phyloP scores from a whole-genome alignment of 2,329 filamentous ascomycete genomes.

The Zasmidium cellare region DNA sequence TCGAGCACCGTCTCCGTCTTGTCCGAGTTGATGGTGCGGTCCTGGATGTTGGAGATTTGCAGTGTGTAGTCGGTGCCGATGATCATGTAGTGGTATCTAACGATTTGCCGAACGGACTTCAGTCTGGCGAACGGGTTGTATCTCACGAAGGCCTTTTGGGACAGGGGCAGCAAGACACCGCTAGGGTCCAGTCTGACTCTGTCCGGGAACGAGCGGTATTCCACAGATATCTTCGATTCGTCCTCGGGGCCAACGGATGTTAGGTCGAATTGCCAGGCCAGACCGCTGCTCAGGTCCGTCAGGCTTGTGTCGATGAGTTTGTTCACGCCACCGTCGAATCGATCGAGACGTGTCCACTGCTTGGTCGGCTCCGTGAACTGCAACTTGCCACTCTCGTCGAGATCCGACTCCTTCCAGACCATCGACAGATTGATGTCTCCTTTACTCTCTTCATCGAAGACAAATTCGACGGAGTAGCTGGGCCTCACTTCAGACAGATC shows the following conservation, averaged over 20 bases:
- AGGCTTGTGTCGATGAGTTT: slow-evolving; percentile 31
- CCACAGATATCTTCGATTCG: slow-evolving; percentile 14
- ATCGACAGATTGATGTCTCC: slow-evolving; percentile 28
- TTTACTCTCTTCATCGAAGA: slow-evolving; percentile 23
- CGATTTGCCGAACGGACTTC: slow-evolving; percentile 25
- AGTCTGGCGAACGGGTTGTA: slow-evolving; percentile 16
- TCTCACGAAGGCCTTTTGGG: slow-evolving; percentile 20
- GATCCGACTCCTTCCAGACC: slow-evolving; percentile 25
- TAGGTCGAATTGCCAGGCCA: slow-evolving; percentile 35
- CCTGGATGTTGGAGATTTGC: slow-evolving; percentile 33
- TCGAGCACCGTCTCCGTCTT: slow-evolving; percentile 20
- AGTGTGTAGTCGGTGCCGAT: slow-evolving; percentile 29
- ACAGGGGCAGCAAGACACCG: slow-evolving; percentile 3
- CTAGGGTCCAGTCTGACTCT: slow-evolving; percentile 20
- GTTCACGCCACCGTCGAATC: slow-evolving; percentile 19
- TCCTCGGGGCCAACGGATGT: slow-evolving; percentile 20
- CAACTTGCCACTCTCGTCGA: slow-evolving; percentile 1
- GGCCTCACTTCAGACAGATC: slow-evolving; percentile 30
- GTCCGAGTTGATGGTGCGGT: slow-evolving; percentile 12
- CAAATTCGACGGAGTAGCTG: slow-evolving; percentile 31
- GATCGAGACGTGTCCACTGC: slow-evolving; percentile 31
- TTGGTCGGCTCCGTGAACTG: slow-evolving; percentile 9
- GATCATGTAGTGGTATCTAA: slow-evolving; percentile 30
- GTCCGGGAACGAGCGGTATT: slow-evolving; percentile 20
- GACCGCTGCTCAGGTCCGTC: slow-evolving; percentile 28